These are phyloP conservation scores for Mayamaea pseudoterrestris DNA, from an alignment of 108 stramenopile species.

Conservation along the genomic window DNA sequence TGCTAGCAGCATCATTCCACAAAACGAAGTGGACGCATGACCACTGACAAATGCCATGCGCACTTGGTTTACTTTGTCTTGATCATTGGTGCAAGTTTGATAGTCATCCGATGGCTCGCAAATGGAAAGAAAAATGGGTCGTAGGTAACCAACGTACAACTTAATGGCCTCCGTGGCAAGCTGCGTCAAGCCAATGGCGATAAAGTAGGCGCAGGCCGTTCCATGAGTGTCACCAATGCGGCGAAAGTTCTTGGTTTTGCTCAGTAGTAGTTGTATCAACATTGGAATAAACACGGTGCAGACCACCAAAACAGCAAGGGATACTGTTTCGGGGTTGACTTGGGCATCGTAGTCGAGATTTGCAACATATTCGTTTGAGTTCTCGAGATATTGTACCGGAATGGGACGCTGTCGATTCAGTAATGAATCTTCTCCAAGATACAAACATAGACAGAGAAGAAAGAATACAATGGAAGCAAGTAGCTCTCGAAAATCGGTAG, in stretches of 20 bases:
- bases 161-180: slow-evolving; percentile 26
- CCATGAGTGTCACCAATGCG: slow-evolving; percentile 15
- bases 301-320: slow-evolving; percentile 2
- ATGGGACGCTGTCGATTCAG: slow-evolving; percentile 28
- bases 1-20: slow-evolving; percentile 26
- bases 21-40: slow-evolving; percentile 32
- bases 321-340: slow-evolving; percentile 23
- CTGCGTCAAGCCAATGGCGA: slow-evolving; percentile 18
- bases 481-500: too few species aligned
- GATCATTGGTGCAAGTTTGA: slow-evolving; percentile 12
- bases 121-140: slow-evolving; percentile 37
- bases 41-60: slow-evolving; percentile 43
- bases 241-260: neutral
- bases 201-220: slow-evolving; percentile 24
- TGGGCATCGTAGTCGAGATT: slow-evolving; percentile 12
- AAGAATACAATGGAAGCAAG: too few species aligned
- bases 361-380: slow-evolving; percentile 4
- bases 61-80: slow-evolving; percentile 12
- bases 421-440: too few species aligned
- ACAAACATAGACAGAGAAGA: too few species aligned
- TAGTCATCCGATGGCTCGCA: slow-evolving; percentile 32
- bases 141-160: slow-evolving; percentile 35
- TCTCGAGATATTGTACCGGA: slow-evolving; percentile 20
- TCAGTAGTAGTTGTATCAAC: neutral
- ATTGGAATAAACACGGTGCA: neutral